A percentile compares a stretch with the other conserved stretches of the same genome.
Conservation (phyloP, 192 early-diverging fungal species). For the Coemansia sp. region DNA sequence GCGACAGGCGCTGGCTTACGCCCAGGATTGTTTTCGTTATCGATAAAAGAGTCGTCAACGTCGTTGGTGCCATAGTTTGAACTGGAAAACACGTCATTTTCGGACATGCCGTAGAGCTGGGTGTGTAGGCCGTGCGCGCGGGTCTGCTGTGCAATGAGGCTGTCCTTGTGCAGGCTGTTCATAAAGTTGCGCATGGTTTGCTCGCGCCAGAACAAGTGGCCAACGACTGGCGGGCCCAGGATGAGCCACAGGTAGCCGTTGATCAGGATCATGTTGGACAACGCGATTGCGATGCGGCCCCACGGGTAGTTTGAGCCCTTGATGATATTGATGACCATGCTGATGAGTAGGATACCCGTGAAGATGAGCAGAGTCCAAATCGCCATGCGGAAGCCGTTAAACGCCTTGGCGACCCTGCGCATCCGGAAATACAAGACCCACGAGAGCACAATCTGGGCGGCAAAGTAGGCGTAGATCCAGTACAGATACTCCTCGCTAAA, state of each 20-base stretch:
- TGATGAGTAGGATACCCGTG: constrained; percentile 19
- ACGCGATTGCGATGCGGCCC: constrained; percentile 35
- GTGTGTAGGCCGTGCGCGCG: constrained; percentile 22
- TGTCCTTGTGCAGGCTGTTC: constrained; percentile 45
- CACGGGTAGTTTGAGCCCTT: constrained; percentile 40
- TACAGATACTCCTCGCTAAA: constrained; percentile 40
- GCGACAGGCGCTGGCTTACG: neutral
- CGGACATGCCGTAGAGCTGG: constrained; percentile 26
- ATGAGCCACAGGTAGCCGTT: constrained; percentile 44
- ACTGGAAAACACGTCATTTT: constrained; percentile 20
- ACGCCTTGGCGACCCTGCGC: constrained; percentile 40
- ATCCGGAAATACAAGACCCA: constrained; percentile 38
- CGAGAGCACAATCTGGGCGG: constrained; percentile 30
- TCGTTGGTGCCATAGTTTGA: constrained; percentile 12
- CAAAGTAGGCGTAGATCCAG: constrained; percentile 42
- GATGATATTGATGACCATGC: constrained; percentile 44
- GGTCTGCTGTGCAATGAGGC: constrained; percentile 43
- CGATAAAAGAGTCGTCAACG: constrained; percentile 13
- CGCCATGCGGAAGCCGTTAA: constrained; percentile 45
- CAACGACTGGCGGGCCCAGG: constrained; percentile 35
- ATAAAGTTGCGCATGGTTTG: constrained; percentile 47
- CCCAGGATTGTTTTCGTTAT: constrained; percentile 4
- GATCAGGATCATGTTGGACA: constrained; percentile 34
- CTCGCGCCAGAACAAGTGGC: constrained; percentile 44
- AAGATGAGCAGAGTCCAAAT: constrained; percentile 42